These are phyloP conservation scores for Schwanniomyces etchellsii DNA, from an alignment of 1,139 yeast genomes.

Conservation along the genomic window DNA sequence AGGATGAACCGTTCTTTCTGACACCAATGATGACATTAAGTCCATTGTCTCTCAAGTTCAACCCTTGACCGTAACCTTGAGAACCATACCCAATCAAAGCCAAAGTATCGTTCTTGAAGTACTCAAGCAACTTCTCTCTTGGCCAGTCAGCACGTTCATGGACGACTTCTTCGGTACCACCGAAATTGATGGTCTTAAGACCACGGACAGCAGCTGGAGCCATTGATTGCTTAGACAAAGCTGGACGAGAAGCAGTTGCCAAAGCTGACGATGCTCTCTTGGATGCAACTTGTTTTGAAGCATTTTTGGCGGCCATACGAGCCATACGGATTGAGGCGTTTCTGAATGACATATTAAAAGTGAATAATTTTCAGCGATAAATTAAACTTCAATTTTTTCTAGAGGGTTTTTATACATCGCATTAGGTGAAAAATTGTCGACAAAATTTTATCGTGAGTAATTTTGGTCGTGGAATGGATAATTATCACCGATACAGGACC, in stretches of 20 bases:
- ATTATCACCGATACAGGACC: conserved; percentile 7
- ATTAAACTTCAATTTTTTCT: conserved; percentile 1
- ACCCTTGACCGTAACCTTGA: conserved; percentile 99
- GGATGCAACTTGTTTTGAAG: conserved; percentile 46
- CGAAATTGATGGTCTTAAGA: conserved; percentile 93
- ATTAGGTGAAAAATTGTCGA: too few relatives aligned
- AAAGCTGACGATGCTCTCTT: conserved; percentile 66
- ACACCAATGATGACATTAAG: conserved; percentile 97
- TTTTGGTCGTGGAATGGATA: too few relatives aligned
- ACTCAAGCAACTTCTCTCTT: conserved; percentile 88
- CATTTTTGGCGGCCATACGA: conserved; percentile 50
- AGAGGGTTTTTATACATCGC: conserved; percentile 1
- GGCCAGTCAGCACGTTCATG: conserved; percentile 99
- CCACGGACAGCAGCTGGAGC: conserved; percentile 62
- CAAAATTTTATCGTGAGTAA: background rate
- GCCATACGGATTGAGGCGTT: conserved; percentile 58
- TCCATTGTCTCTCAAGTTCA: conserved; percentile 98
- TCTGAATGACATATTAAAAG: conserved; percentile 53
- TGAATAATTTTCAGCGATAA: too few relatives aligned
- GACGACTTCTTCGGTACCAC: conserved; percentile 90
- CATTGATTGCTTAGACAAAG: conserved; percentile 30
- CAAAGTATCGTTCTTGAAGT: conserved; percentile 96
- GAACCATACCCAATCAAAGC: conserved; percentile 99
- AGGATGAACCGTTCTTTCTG: conserved; percentile 96
- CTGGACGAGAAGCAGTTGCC: conserved; percentile 45